These are phyloP conservation scores for Blastocystis sp. DNA, from an alignment of 352 stramenopile species.

Conservation along the genomic window DNA sequence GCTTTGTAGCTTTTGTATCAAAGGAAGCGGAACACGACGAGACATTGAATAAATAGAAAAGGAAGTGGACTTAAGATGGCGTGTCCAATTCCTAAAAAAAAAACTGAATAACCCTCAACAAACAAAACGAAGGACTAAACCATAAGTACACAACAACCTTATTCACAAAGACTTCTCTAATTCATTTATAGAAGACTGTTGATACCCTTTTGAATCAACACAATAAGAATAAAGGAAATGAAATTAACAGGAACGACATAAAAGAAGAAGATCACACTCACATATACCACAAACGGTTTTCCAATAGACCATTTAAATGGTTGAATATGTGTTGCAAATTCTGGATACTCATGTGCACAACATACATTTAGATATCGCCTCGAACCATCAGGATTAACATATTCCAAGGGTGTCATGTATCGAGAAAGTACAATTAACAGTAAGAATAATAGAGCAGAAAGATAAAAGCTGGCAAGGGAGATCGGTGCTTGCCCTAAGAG, in stretches of 20 bases:
- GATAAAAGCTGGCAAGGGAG: constrained; percentile 7
- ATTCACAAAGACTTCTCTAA: not conserved
- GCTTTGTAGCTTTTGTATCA: constrained; percentile 74
- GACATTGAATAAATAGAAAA: constrained; percentile 17
- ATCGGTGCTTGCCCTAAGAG: constrained; percentile 9
- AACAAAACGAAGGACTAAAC: too few species aligned
- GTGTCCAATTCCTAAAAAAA: too few species aligned
- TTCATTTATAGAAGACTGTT: not conserved
- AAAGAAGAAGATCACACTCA: not conserved
- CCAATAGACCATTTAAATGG: constrained; percentile 53
- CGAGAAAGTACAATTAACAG: constrained; percentile 19
- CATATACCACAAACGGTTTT: constrained; percentile 29
- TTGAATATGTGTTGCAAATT: constrained; percentile 17
- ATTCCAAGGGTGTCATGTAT: constrained; percentile 40
- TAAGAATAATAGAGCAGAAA: constrained; percentile 46
- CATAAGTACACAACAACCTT: too few species aligned
- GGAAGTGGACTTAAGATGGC: not conserved
- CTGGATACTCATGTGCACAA: constrained; percentile 11
- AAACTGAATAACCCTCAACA: too few species aligned
- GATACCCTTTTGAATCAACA: not conserved
- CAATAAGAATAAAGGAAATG: constrained; percentile 28
- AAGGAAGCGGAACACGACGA: not conserved
- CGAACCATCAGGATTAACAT: not conserved
- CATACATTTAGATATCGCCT: constrained; percentile 58
- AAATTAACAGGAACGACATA: constrained; percentile 55